These are phyloP conservation scores for Cladophialophora psammophila DNA, from an alignment of 2,329 filamentous ascomycete species.

Conservation along the genomic window DNA sequence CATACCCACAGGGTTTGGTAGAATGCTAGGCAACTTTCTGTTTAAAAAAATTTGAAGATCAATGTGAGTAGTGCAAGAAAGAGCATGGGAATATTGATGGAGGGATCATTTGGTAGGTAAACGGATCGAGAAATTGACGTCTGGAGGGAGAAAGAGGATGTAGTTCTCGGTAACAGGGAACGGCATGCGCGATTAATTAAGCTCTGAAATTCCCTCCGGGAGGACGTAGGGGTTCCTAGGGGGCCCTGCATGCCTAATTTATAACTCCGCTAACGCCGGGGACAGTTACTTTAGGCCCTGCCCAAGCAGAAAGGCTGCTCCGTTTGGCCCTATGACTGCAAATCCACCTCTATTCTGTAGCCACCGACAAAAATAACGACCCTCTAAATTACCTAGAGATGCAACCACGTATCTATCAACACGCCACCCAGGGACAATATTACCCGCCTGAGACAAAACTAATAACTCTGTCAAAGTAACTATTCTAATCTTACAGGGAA, in stretches of 20 bases:
- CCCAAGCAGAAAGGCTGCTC: background rate
- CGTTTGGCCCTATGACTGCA: background rate
- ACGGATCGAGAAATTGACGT: background rate
- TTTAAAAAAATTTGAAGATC: background rate
- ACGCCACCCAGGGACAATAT: background rate
- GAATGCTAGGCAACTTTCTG: background rate
- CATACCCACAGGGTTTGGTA: background rate
- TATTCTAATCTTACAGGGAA: conserved; percentile 14
- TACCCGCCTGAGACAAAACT: background rate
- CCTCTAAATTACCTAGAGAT: background rate
- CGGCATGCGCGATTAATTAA: conserved; percentile 1
- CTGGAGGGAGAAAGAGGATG: too few species aligned
- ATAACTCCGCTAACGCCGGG: background rate
- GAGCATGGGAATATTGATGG: background rate
- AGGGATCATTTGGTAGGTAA: background rate
- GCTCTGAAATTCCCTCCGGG: background rate
- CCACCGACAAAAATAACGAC: background rate
- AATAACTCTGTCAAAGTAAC: background rate
- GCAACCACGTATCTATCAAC: background rate
- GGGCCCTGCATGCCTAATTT: background rate
- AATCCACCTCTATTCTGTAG: background rate
- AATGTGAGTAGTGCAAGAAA: background rate
- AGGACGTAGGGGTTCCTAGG: background rate
- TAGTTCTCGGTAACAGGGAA: background rate
- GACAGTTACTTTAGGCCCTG: background rate